Conservation (phyloP, 2,329 filamentous ascomycete species). For the Paecilomyces niveus region DNA sequence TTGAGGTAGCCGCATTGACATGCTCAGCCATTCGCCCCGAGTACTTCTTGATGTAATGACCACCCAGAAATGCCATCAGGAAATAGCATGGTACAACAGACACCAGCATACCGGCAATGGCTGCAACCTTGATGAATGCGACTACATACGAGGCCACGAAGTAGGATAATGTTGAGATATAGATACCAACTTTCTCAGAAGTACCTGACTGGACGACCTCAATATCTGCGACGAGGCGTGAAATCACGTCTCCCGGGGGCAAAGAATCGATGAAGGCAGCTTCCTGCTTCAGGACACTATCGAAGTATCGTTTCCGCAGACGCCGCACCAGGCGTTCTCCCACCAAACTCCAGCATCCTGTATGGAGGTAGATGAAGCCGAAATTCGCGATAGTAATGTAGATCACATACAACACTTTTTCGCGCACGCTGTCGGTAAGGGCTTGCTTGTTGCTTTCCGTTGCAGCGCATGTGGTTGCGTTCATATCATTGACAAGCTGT, state of each 20-base stretch:
- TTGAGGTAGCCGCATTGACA: constrained; percentile 49
- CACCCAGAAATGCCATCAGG: constrained; percentile 32
- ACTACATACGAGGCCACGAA: constrained; percentile 62
- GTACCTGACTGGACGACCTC: constrained; percentile 61
- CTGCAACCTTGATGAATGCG: constrained; percentile 58
- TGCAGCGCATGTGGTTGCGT: constrained; percentile 18
- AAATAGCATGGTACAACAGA: constrained; percentile 47
- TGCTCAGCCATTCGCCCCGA: constrained; percentile 39
- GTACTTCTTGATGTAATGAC: constrained; percentile 39
- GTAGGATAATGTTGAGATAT: constrained; percentile 55
- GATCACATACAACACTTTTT: constrained; percentile 55
- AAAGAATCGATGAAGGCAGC: constrained; percentile 58
- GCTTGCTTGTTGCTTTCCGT: constrained; percentile 6
- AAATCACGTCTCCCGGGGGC: constrained; percentile 56
- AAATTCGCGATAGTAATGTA: constrained; percentile 60
- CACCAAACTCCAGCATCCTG: constrained; percentile 57
- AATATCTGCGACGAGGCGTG: constrained; percentile 59
- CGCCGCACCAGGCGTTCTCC: constrained; percentile 58
- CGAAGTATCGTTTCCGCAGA: constrained; percentile 55
- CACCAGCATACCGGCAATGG: constrained; percentile 57
- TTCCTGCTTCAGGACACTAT: constrained; percentile 53
- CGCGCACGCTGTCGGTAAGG: constrained; percentile 25
- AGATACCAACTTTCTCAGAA: constrained; percentile 63
- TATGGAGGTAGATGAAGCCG: constrained; percentile 56
- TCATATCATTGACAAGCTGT: constrained; percentile 27